Conservation (phyloP, 345 rosid genomes). For the Corymbia maculata region DNA sequence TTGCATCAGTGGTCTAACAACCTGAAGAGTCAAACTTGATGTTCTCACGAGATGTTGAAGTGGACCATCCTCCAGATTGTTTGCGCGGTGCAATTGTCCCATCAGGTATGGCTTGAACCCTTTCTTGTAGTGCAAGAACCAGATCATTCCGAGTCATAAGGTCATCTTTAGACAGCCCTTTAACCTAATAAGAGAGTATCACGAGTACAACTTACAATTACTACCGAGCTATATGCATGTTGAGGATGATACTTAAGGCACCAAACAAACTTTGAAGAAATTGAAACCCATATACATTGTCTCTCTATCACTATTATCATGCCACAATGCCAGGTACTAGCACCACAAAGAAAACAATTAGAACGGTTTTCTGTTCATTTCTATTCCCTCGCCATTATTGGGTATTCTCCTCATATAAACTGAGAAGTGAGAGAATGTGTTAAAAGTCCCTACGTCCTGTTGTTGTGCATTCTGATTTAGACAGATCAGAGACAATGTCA, state of each 20-base stretch:
- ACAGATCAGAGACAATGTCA: background rate
- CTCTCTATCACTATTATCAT: background rate
- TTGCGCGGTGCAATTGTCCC: slow-evolving; percentile 20
- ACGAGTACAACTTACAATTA: background rate
- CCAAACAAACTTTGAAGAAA: background rate
- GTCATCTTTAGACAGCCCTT: slow-evolving; percentile 66
- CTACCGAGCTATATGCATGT: background rate
- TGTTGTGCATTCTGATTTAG: background rate
- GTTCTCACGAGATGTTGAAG: slow-evolving; percentile 48
- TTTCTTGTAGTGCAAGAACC: slow-evolving; percentile 50
- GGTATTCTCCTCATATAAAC: too few species aligned
- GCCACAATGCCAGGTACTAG: background rate
- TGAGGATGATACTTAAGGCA: background rate
- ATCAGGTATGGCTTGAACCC: slow-evolving; percentile 65
- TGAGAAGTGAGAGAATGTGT: background rate
- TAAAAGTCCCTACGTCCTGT: background rate
- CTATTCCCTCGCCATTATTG: background rate
- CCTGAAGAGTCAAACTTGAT: slow-evolving; percentile 66
- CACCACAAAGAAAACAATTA: background rate
- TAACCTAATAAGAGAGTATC: slow-evolving; percentile 26
- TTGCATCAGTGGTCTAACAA: background rate
- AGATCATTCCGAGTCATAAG: slow-evolving; percentile 43
- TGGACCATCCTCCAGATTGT: slow-evolving; percentile 48
- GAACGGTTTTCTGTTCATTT: background rate
- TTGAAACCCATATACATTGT: background rate